These are phyloP conservation scores for Strobilomyces dryophilus DNA, from an alignment of 768 basidiomycete species.

Conservation along the genomic window DNA sequence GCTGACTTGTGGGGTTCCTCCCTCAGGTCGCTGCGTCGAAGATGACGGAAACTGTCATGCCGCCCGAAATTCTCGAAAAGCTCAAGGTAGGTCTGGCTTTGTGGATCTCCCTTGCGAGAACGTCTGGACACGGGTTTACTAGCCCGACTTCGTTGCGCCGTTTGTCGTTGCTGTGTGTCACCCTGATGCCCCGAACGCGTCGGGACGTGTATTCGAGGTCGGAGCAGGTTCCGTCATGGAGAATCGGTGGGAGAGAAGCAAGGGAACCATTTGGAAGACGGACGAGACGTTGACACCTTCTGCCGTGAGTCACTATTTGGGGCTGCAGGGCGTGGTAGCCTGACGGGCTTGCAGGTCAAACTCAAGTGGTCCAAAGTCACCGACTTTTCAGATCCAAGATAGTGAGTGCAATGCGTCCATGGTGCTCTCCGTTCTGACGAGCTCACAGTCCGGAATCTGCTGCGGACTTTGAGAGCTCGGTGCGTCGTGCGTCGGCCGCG, in stretches of 20 bases:
- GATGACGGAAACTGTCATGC: slow-evolving; percentile 96
- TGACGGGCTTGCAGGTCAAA: slow-evolving; percentile 53
- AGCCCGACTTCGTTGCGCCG: slow-evolving; percentile 90
- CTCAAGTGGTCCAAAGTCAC: slow-evolving; percentile 77
- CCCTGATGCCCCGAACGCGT: slow-evolving; percentile 75
- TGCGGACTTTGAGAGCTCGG: slow-evolving; percentile 58
- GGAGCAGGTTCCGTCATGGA: slow-evolving; percentile 92
- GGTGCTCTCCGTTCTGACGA: slow-evolving; percentile 6
- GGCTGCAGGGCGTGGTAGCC: background rate
- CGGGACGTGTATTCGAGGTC: slow-evolving; percentile 84
- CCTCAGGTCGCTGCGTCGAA: slow-evolving; percentile 81
- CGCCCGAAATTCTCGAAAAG: slow-evolving; percentile 88
- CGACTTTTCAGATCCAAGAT: slow-evolving; percentile 68
- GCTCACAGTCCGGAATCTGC: slow-evolving; percentile 56
- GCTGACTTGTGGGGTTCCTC: background rate
- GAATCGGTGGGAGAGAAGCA: slow-evolving; percentile 89
- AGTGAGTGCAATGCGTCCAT: slow-evolving; percentile 43
- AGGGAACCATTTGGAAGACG: slow-evolving; percentile 84
- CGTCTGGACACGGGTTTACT: background rate
- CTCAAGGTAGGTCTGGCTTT: slow-evolving; percentile 48
- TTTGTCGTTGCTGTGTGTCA: slow-evolving; percentile 87
- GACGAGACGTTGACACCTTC: slow-evolving; percentile 91
- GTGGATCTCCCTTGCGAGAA: background rate
- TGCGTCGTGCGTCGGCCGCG: slow-evolving; percentile 20
- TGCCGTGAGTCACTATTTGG: slow-evolving; percentile 52